These are phyloP conservation scores for Blastocystis sp. DNA, from an alignment of 352 stramenopile species.

Conservation along the genomic window DNA sequence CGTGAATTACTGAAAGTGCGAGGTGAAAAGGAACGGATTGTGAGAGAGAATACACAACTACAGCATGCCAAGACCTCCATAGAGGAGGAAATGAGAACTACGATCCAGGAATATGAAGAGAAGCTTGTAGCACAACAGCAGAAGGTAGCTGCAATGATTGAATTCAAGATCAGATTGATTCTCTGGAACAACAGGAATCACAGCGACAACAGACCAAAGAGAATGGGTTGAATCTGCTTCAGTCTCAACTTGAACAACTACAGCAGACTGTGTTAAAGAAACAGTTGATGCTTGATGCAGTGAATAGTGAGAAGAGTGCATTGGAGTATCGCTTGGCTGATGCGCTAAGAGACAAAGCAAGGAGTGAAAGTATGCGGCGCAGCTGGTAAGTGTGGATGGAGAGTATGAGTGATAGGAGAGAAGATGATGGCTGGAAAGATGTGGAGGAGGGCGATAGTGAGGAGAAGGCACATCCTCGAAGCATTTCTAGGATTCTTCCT, in stretches of 20 bases:
- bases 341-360: conserved; percentile 31
- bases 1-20: conserved; percentile 26
- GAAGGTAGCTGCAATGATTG: not conserved
- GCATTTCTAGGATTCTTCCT: conserved; percentile 11
- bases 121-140: not conserved
- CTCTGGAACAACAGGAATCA: not conserved
- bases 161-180: not conserved
- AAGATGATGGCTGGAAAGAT: conserved; percentile 13
- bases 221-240: not conserved
- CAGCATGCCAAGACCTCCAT: not conserved
- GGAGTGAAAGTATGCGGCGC: not conserved
- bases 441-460: not conserved
- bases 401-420: not conserved
- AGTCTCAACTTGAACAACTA: conserved; percentile 21
- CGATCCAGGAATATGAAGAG: not conserved
- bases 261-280: conserved; percentile 57
- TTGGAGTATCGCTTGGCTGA: conserved; percentile 40
- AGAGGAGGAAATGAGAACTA: not conserved
- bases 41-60: not conserved
- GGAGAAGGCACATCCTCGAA: conserved; percentile 21
- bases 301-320: conserved; percentile 38
- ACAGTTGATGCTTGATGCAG: conserved; percentile 31
- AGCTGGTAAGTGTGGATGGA: not conserved
- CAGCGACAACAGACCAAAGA: not conserved
- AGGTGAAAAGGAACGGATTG: conserved; percentile 5